These are phyloP conservation scores for Nicotiana paniculata DNA, from an alignment of 257 asterid species.

Conservation along the genomic window DNA sequence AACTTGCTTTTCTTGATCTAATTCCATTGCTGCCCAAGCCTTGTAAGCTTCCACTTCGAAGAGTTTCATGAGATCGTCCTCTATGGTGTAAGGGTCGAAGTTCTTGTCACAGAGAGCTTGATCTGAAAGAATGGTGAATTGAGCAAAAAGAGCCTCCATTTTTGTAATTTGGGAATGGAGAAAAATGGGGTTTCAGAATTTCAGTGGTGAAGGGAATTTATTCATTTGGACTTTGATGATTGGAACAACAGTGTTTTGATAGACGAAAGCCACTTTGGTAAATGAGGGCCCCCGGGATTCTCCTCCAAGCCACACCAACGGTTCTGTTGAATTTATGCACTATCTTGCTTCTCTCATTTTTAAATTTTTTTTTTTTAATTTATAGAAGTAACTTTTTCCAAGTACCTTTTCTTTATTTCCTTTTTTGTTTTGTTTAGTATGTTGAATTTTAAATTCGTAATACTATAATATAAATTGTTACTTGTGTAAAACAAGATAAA, in stretches of 20 bases:
- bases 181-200: background rate
- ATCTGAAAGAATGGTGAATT: constrained; percentile 59
- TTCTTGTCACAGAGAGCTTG: constrained; percentile 58
- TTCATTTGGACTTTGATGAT: background rate
- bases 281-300: background rate
- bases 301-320: background rate
- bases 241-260: background rate
- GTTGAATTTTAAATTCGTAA: no score
- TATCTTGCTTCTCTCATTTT: no score
- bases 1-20: constrained; percentile 36
- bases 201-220: background rate
- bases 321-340: background rate
- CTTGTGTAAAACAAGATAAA: no score
- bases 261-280: background rate
- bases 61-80: constrained; percentile 57
- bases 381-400: no score
- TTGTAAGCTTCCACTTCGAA: constrained; percentile 80
- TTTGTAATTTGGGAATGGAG: background rate
- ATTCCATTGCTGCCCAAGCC: constrained; percentile 86
- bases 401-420: no score
- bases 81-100: constrained; percentile 69
- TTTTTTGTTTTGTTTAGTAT: no score
- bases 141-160: constrained; percentile 75
- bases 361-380: no score
- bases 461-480: no score